Percentiles rank a stretch among this genome's conserved stretches.
These are phyloP conservation scores for Mortierella polycephala DNA, from an alignment of 371 early-diverging fungal genomes.

Conservation along the genomic window DNA sequence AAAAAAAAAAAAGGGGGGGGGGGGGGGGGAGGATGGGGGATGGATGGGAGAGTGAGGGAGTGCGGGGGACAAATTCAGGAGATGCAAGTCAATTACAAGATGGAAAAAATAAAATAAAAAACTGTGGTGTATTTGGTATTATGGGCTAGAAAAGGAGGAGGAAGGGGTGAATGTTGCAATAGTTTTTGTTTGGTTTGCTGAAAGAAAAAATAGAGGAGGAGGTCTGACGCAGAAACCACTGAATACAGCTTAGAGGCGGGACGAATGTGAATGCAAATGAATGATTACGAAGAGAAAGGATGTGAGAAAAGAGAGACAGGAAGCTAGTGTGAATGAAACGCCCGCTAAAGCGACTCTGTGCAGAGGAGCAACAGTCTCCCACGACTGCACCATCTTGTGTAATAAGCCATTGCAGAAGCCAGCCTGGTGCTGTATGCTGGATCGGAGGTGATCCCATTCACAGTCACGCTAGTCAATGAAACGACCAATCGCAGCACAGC, in stretches of 20 bases:
- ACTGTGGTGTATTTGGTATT: constrained; percentile 1
- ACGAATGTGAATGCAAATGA: too few relatives aligned
- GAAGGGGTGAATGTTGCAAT: neutral
- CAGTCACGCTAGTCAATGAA: too few relatives aligned
- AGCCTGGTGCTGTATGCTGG: too few relatives aligned
- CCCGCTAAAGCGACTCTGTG: too few relatives aligned
- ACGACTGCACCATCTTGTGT: too few relatives aligned
- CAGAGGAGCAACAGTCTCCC: too few relatives aligned
- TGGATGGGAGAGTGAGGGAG: neutral
- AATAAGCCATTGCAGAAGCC: too few relatives aligned
- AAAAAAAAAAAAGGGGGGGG: neutral
- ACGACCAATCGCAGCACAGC: too few relatives aligned
- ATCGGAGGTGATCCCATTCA: too few relatives aligned
- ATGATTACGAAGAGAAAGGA: neutral
- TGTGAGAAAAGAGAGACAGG: neutral
- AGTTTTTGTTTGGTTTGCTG: neutral
- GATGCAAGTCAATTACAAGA: neutral
- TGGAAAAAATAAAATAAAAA: neutral
- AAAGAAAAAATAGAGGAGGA: neutral
- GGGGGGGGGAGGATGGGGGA: neutral
- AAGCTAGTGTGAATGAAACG: neutral
- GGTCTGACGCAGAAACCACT: neutral
- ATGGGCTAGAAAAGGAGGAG: neutral
- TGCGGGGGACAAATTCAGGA: neutral
- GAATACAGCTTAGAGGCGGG: too few relatives aligned